phyloP scores from a whole-genome alignment of 306 rosid genomes.

The Corylus heterophylla region DNA sequence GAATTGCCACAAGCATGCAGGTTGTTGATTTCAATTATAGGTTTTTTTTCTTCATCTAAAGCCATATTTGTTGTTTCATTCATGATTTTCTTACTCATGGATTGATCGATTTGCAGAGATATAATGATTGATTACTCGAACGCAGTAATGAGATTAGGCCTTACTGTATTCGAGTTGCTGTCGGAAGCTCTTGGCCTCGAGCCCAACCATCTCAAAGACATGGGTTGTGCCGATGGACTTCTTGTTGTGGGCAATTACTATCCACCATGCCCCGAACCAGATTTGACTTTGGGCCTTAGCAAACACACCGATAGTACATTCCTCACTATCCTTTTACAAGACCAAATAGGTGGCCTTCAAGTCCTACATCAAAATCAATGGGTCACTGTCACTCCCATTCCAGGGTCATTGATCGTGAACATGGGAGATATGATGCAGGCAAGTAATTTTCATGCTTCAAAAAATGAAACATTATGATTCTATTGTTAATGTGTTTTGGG shows the following conservation, averaged over 20 bases:
- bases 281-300: neutral
- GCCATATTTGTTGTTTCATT: too few relatives aligned
- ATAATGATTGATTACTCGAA: constrained; percentile 2
- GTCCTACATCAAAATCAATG: constrained; percentile 3
- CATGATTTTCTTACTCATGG: neutral
- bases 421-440: constrained; percentile 5
- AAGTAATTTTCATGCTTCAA: neutral
- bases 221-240: constrained; percentile 3
- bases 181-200: constrained; percentile 17
- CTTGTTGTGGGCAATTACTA: neutral
- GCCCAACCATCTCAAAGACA: neutral
- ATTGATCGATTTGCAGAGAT: neutral
- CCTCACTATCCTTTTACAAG: constrained; percentile 3
- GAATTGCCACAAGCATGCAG: constrained; percentile 38
- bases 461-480: too few relatives aligned
- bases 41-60: too few relatives aligned
- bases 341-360: constrained; percentile 15
- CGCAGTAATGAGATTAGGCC: neutral
- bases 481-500: too few relatives aligned
- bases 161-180: neutral
- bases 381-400: constrained; percentile 5
- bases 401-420: neutral
- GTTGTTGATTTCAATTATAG: neutral
- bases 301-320: neutral
- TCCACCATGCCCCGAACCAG: constrained; percentile 13